Evolutionary conservation across 1,284 basidiomycete species (phyloP).

Genomic region (Microbotryum intermedium): DNA sequence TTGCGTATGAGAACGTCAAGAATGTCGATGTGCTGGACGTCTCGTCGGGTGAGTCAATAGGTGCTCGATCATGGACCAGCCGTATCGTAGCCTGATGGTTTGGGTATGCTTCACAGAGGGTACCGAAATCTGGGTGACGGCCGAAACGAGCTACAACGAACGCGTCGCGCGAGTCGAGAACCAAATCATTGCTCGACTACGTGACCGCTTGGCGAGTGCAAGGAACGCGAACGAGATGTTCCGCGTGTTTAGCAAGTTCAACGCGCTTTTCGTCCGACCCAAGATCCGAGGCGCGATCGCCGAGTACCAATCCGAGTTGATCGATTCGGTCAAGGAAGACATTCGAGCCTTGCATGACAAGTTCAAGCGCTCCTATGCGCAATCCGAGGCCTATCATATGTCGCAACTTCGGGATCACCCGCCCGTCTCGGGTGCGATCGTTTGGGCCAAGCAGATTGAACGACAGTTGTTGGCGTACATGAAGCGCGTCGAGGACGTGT

Average conservation of each 20-base stretch:
- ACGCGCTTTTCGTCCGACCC: conserved; percentile 93
- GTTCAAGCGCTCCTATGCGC: conserved; percentile 35
- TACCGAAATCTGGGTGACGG: conserved; percentile 95
- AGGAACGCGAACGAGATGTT: conserved; percentile 99
- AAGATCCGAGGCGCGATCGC: conserved; percentile 84
- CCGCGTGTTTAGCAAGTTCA: conserved; percentile 96
- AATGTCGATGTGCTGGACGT: conserved; percentile 94
- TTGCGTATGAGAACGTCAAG: conserved; percentile 78
- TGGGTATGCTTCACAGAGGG: conserved; percentile 55
- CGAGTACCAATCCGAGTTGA: conserved; percentile 96
- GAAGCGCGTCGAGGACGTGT: conserved; percentile 98
- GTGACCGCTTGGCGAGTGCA: conserved; percentile 89
- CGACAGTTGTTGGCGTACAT: conserved; percentile 92
- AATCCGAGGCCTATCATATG: conserved; percentile 59
- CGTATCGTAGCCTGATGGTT: neutral
- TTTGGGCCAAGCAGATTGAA: conserved; percentile 98
- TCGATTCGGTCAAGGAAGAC: conserved; percentile 95
- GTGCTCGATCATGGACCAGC: too few species aligned
- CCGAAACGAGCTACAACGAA: conserved; percentile 96
- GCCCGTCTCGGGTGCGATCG: conserved; percentile 92
- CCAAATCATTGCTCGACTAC: conserved; percentile 87
- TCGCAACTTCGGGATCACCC: conserved; percentile 95
- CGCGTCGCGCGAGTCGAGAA: conserved; percentile 95
- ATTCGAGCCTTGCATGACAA: conserved; percentile 93
- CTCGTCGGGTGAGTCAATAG: conserved; percentile 56